Conservation (phyloP, 257 asterid genomes). For the Gentiana macrophylla region DNA sequence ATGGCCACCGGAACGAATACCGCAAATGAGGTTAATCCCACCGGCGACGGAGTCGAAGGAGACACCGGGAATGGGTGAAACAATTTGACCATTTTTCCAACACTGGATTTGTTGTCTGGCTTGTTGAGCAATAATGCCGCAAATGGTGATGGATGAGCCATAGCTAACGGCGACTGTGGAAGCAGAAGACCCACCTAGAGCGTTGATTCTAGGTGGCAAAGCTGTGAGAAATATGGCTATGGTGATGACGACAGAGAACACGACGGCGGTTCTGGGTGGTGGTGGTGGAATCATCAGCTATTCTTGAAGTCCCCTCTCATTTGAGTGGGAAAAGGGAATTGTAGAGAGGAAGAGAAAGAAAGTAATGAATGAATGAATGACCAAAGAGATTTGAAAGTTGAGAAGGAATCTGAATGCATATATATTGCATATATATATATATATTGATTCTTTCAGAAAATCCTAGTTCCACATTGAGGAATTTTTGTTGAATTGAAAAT, state of each 20-base stretch:
- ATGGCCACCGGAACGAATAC: conserved; percentile 55
- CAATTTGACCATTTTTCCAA: conserved; percentile 31
- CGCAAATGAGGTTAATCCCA: conserved; percentile 53
- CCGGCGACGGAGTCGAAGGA: conserved; percentile 72
- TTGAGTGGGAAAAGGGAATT: background rate
- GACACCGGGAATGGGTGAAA: conserved; percentile 20
- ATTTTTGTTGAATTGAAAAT: too few species aligned
- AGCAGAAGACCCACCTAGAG: conserved; percentile 52
- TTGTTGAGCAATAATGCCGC: conserved; percentile 47
- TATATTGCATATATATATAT: too few species aligned
- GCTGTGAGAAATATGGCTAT: conserved; percentile 9
- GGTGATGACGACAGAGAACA: conserved; percentile 15
- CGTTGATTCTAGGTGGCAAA: conserved; percentile 23
- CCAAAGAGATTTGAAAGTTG: too few species aligned
- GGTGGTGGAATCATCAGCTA: conserved; percentile 5
- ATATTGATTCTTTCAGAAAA: too few species aligned
- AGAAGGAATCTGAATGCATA: background rate
- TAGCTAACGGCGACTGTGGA: conserved; percentile 64
- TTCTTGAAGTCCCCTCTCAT: conserved; percentile 24
- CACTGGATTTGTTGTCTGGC: conserved; percentile 59
- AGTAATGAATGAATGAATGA: too few species aligned
- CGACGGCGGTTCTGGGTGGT: conserved; percentile 16
- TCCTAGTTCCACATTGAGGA: too few species aligned
- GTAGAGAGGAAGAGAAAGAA: conserved; percentile 11
- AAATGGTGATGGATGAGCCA: conserved; percentile 49